Evolutionary conservation across 2,329 filamentous ascomycete species (phyloP).

Genomic region (Colletotrichum sp.): DNA sequence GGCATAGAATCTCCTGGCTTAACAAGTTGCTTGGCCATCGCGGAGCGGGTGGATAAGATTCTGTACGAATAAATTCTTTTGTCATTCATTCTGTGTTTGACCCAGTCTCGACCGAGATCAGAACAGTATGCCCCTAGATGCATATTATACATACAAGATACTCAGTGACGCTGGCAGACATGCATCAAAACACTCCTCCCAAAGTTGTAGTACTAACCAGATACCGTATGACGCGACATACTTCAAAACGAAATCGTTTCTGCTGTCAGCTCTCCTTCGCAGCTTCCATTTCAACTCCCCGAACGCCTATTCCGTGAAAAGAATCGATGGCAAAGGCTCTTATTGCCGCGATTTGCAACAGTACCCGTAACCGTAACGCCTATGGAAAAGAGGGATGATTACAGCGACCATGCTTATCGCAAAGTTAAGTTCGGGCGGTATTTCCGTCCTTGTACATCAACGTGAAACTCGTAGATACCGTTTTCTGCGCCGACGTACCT

Average conservation of each 20-base stretch:
- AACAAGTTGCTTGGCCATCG: slow-evolving; percentile 87
- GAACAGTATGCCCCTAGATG: background rate
- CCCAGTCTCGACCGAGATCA: background rate
- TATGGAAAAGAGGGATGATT: background rate
- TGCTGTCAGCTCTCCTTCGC: background rate
- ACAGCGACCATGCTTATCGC: slow-evolving; percentile 41
- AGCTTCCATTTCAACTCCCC: background rate
- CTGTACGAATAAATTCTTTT: slow-evolving; percentile 43
- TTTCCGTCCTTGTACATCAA: slow-evolving; percentile 69
- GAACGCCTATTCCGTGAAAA: background rate
- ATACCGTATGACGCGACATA: background rate
- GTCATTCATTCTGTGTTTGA: slow-evolving; percentile 9
- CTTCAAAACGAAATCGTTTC: background rate
- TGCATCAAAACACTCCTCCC: background rate
- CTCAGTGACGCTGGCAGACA: background rate
- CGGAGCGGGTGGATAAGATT: slow-evolving; percentile 69
- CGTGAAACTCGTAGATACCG: slow-evolving; percentile 76
- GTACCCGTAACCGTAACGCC: background rate
- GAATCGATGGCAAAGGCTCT: background rate
- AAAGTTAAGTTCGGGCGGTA: slow-evolving; percentile 60
- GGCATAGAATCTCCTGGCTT: slow-evolving; percentile 94
- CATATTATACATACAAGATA: background rate
- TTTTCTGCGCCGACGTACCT: slow-evolving; percentile 72
- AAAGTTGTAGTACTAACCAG: background rate
- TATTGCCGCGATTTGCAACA: background rate